phyloP scores from a whole-genome alignment of 805 yeast genomes.

The Helenozyma rhizophorensis region DNA sequence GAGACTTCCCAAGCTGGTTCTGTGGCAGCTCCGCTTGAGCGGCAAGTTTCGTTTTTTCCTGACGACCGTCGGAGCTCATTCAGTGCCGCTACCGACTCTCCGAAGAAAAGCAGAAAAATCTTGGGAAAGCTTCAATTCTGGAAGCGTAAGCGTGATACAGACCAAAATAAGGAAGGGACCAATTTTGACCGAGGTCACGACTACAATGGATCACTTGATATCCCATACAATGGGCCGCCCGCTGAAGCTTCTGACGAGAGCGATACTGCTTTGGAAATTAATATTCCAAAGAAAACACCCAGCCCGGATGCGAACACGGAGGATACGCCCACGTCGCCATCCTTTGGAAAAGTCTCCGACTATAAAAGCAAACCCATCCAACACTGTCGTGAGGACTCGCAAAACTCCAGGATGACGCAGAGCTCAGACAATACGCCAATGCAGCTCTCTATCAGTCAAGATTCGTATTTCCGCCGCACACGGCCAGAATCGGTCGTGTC shows the following conservation, averaged over 20 bases:
- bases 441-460: not conserved
- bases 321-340: no score
- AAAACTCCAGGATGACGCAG: constrained; percentile 1
- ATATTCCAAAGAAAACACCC: constrained; percentile 2
- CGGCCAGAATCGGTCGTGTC: constrained; percentile 41
- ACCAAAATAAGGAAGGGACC: constrained; percentile 9
- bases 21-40: constrained; percentile 9
- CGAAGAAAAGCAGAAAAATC: constrained; percentile 20
- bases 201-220: not conserved
- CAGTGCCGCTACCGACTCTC: constrained; percentile 9
- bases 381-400: not conserved
- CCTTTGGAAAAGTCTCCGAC: no score
- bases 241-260: not conserved
- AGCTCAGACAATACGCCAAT: constrained; percentile 2
- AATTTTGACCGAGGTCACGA: no score
- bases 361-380: constrained; percentile 1
- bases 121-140: constrained; percentile 36
- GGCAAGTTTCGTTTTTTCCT: constrained; percentile 21
- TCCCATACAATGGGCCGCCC: not conserved
- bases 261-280: constrained; percentile 3
- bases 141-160: constrained; percentile 18
- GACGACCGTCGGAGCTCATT: constrained; percentile 12
- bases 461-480: constrained; percentile 8
- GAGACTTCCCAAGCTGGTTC: not conserved
- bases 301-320: constrained; percentile 1